Evolutionary conservation across 2,329 filamentous ascomycete species (phyloP).

Genomic region (Colletotrichum siamense): DNA sequence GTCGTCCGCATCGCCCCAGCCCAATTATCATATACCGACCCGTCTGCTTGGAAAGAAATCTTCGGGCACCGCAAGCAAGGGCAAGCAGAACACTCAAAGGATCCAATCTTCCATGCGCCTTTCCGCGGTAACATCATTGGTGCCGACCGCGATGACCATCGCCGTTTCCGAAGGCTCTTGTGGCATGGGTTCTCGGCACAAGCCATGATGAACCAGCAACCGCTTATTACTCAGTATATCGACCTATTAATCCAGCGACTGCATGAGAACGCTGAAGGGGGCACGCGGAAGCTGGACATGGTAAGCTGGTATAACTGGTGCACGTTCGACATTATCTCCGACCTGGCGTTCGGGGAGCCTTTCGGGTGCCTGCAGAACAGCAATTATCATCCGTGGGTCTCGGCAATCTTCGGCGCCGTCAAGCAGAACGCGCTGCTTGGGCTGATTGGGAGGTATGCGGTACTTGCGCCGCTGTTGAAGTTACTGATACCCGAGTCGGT

Average conservation of each 20-base stretch:
- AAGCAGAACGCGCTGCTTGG: neutral
- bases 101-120: neutral
- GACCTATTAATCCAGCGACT: conserved; percentile 41
- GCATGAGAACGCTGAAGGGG: conserved; percentile 24
- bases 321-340: neutral
- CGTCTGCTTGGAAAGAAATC: neutral
- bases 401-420: neutral
- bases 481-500: neutral
- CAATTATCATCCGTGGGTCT: neutral
- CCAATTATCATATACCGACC: neutral
- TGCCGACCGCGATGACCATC: neutral
- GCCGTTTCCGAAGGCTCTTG: conserved; percentile 1
- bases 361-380: neutral
- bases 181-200: conserved; percentile 27
- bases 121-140: neutral
- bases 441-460: neutral
- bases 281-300: neutral
- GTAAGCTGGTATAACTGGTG: neutral
- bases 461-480: neutral
- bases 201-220: conserved; percentile 26
- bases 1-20: conserved; percentile 6
- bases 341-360: neutral
- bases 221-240: conserved; percentile 39
- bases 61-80: neutral
- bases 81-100: neutral